Percentiles rank a stretch among this genome's conserved stretches.
Conservation (phyloP, 2,329 filamentous ascomycete genomes). For the Colletotrichum sp. region DNA sequence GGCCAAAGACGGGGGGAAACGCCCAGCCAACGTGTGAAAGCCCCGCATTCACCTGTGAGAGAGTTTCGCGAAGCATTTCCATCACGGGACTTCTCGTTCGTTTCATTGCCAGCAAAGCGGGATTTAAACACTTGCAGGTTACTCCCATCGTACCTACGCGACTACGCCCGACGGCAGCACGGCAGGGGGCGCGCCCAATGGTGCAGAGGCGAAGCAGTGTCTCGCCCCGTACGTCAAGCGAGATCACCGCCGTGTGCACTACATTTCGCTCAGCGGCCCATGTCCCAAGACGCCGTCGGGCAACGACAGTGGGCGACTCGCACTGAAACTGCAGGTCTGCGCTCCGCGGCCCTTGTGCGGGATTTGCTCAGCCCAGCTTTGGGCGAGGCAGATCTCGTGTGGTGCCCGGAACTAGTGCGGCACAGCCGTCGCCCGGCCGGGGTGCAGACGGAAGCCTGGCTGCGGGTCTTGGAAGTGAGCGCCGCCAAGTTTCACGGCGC, state of each 20-base stretch:
- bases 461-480: neutral
- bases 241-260: neutral
- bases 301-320: neutral
- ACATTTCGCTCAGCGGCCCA: neutral
- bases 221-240: neutral
- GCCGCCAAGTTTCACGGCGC: neutral
- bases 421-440: slow-evolving; percentile 1
- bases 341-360: neutral
- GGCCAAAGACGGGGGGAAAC: neutral
- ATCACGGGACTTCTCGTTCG: neutral
- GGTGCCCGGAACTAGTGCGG: neutral
- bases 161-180: neutral
- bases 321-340: neutral
- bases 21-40: neutral
- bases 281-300: neutral
- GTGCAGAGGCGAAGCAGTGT: neutral
- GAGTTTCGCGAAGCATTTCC: neutral
- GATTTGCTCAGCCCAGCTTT: neutral
- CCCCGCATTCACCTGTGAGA: neutral
- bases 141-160: neutral
- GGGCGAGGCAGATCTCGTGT: neutral
- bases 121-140: neutral
- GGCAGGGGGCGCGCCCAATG: neutral
- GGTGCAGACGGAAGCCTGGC: neutral
- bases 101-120: neutral